A percentile compares a stretch with the other conserved stretches of the same genome.
Evolutionary conservation across 352 stramenopile genomes (phyloP).

Genomic region (Sclerospora graminicola): DNA sequence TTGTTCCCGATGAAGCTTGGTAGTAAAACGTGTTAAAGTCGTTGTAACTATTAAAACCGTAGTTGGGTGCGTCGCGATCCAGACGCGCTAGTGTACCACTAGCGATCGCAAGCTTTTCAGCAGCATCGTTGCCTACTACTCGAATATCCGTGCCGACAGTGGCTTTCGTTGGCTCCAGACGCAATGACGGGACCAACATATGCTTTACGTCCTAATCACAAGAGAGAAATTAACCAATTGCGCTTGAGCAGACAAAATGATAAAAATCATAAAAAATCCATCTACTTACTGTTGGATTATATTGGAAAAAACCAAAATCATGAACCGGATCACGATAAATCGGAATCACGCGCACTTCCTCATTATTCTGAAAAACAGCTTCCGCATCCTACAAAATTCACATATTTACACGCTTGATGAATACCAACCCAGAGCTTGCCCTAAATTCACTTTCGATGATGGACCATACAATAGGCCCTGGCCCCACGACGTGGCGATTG

Average conservation of each 20-base stretch:
- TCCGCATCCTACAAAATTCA: slow-evolving; percentile 59
- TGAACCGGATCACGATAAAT: slow-evolving; percentile 91
- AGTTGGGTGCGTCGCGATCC: slow-evolving; percentile 85
- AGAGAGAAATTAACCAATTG: neutral
- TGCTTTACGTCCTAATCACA: slow-evolving; percentile 68
- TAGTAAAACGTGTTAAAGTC: slow-evolving; percentile 94
- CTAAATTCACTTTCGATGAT: too few species aligned
- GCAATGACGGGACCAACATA: slow-evolving; percentile 66
- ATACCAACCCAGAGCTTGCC: too few species aligned
- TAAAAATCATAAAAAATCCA: neutral
- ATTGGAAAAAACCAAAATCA: slow-evolving; percentile 91
- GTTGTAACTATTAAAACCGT: slow-evolving; percentile 87
- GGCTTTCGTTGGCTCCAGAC: slow-evolving; percentile 72
- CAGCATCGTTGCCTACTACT: slow-evolving; percentile 88
- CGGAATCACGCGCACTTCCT: slow-evolving; percentile 86
- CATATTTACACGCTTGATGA: too few species aligned
- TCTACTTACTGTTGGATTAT: slow-evolving; percentile 59
- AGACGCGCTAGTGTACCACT: slow-evolving; percentile 86
- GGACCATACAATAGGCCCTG: slow-evolving; percentile 76
- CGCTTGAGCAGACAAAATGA: neutral
- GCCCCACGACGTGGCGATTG: slow-evolving; percentile 87
- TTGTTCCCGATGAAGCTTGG: slow-evolving; percentile 65
- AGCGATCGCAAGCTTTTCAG: slow-evolving; percentile 88
- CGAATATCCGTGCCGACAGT: slow-evolving; percentile 88
- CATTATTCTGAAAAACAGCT: slow-evolving; percentile 90